Base-by-base conservation (phyloP, 331 rosid species). In the Telfairia occidentalis region DNA sequence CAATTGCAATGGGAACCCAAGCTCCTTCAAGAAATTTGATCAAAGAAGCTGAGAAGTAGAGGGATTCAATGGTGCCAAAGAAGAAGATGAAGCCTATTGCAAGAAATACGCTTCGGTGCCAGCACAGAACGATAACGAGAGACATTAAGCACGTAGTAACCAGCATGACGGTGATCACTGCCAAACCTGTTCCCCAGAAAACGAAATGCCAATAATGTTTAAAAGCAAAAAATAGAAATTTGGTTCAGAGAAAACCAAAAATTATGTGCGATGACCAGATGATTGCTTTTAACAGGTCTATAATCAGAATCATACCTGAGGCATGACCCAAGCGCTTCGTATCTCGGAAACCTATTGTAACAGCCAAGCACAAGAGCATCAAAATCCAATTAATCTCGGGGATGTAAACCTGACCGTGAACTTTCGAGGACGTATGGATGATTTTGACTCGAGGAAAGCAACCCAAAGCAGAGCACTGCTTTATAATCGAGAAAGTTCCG, bases 121-220 rank as follows among this genome's bases (percentile, higher is more conserved):
- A 95, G 87, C 96, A 87, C 21, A 95, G 84, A 58, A 90, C 96
- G 18, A 95, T 88, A 76, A 91, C 90, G 48, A 92, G 88, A 53
- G 99, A 95, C 99, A 95, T 95, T 80, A 95, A 81, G 89, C 96
- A 90, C 24, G 97, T 95, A 46, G 99, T 95, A 66, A 95, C 99
- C 85, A 95, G 86, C 97, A 95, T 95, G 72, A 91, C 99, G 7
- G 96, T 91, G 49, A 95, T 92, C 78, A 95, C 97, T 43, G 96
- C 97, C 86, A 95, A 86, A 81, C 99, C 99, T 95, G 96, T 80
- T 79, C 9, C 28, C 23, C 21, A 66, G 8, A 64, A 77, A 48
- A 40, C 5, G 12, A 34, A 9, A 3, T 9, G 10, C 5, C 34
- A 24, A 38, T 40, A 9, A 7, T 21, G 18, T 35, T 40, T 53